A percentile compares a stretch with the other conserved stretches of the same genome.
These are phyloP conservation scores for Colletotrichum sidae DNA, from an alignment of 2,329 filamentous ascomycete genomes.

Conservation along the genomic window DNA sequence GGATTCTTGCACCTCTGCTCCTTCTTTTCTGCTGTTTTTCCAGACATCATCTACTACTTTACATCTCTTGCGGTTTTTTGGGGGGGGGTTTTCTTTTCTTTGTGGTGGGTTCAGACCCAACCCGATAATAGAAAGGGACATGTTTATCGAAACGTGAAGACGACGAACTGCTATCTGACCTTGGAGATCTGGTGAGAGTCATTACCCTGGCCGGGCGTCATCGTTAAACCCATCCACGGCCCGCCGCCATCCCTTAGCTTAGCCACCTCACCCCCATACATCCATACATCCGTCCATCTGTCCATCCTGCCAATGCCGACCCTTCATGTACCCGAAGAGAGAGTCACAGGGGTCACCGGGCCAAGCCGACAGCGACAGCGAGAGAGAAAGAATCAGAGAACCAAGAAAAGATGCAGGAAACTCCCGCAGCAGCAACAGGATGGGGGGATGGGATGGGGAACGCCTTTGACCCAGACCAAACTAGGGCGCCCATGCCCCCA, in stretches of 20 bases:
- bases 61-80: background rate
- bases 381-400: too few species aligned
- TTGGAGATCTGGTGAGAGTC: too few species aligned
- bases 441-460: background rate
- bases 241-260: too few species aligned
- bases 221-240: too few species aligned
- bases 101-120: too few species aligned
- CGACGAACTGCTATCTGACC: too few species aligned
- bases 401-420: conserved; percentile 7
- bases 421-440: background rate
- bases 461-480: background rate
- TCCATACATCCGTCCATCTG: too few species aligned
- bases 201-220: too few species aligned
- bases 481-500: background rate
- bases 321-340: conserved; percentile 17
- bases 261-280: too few species aligned
- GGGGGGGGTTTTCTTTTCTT: background rate
- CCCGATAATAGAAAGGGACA: too few species aligned
- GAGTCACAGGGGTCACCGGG: conserved; percentile 4
- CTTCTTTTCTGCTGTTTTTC: background rate
- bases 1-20: conserved; percentile 1
- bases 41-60: background rate
- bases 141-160: too few species aligned
- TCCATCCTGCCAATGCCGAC: background rate
- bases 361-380: conserved; percentile 14